Evolutionary conservation across 306 rosid species (phyloP), one percentile per base, ranked within the genome.

Genomic region (Styphnolobium japonicum): DNA sequence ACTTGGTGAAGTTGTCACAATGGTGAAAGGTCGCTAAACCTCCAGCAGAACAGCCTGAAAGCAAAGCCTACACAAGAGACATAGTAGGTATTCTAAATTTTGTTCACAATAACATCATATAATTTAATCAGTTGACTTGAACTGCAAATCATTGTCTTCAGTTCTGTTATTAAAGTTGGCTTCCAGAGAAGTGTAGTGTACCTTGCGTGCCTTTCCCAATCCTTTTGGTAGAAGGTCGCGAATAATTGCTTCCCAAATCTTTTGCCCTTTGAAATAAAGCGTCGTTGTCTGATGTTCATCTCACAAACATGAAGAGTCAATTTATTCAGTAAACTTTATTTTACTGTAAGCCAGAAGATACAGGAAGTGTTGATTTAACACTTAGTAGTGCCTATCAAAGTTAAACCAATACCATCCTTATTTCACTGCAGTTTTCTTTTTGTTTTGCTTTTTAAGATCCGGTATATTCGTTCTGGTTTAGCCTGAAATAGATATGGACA

Each of bases 31-130:
- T 73, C 5, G 99, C 93, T 69, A 95, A 87, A 40, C 98, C 99
- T 77, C 99, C 99, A 11, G 99, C 99, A 31, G 98, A 93, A 84
- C 97, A 95, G 51, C 99, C 99, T 46, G 99, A 93, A 63, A 95
- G 92, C 88, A 95, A 82, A 83, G 96, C 98, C 98, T 92, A 49
- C 19, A 84, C n/a, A 80, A 65, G 31, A 65, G 39, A 76, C 4
- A 86, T 3, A 36, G 37, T 25, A 16, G 9, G 18, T 33, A 52
- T 10, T 48, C 19, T 39, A 21, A 77, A 34, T 53, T 77, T 60
- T 2, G 42, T 63, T 76, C 60, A 80, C 77, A n/a, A n/a, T n/a
- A n/a, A n/a, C n/a, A 70, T 46, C 73, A 19, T 68, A 52, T 19
- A 49, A 39, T 29, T 49, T 27, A 69, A 63, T 43, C 57, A 7